Conservation (phyloP, 768 basidiomycete genomes). For the Mycena haematopus region DNA sequence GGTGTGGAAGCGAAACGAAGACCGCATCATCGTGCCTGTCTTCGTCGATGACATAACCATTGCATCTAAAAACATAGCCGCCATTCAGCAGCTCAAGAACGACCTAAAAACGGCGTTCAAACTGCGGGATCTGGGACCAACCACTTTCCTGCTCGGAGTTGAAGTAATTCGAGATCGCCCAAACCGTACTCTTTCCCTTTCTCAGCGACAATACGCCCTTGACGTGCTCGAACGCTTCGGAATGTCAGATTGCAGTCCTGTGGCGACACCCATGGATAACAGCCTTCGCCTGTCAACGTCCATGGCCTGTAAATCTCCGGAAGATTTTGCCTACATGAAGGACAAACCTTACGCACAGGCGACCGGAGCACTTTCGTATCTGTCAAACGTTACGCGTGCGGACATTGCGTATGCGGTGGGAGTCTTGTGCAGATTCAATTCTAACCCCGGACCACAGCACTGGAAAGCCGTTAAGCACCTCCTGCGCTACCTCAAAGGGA, state of each 20-base stretch:
- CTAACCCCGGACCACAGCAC: conserved; percentile 30
- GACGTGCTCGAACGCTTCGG: background rate
- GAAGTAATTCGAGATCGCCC: conserved; percentile 35
- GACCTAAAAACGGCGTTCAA: conserved; percentile 38
- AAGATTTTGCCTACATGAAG: conserved; percentile 8
- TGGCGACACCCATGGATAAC: background rate
- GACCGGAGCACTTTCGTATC: conserved; percentile 3
- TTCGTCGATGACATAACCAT: conserved; percentile 39
- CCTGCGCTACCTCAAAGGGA: conserved; percentile 29
- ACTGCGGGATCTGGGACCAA: conserved; percentile 38
- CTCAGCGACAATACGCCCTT: background rate
- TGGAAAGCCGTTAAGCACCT: conserved; percentile 33
- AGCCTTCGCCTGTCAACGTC: background rate
- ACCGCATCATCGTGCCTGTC: conserved; percentile 35
- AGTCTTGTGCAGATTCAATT: too few relatives aligned
- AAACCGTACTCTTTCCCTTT: conserved; percentile 33
- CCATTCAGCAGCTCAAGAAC: conserved; percentile 23
- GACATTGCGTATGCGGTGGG: conserved; percentile 18
- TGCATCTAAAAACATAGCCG: background rate
- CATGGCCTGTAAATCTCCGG: background rate
- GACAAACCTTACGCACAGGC: conserved; percentile 4
- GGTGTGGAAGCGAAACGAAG: conserved; percentile 28
- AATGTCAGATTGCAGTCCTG: background rate
- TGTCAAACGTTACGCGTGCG: conserved; percentile 6
- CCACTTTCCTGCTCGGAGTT: conserved; percentile 40